Base-by-base conservation (phyloP, 495 filamentous ascomycete species). In the Aspergillus ostianus region DNA sequence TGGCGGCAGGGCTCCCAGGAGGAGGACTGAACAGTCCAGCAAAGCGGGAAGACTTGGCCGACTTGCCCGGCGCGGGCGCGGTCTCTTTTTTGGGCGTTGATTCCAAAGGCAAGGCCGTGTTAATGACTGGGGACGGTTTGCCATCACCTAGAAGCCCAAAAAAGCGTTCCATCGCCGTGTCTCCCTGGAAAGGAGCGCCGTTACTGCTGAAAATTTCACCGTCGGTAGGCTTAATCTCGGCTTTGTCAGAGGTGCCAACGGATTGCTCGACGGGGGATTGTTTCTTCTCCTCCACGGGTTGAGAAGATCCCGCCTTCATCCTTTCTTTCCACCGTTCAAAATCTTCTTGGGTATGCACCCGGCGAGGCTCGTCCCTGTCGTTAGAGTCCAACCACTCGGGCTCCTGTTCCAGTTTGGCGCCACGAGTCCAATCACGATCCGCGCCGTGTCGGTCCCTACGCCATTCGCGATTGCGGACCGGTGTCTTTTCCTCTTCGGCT, bases 241-340 rank as follows among this genome's bases (percentile, higher is more conserved):
- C 56, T 60, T 73, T 74, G 19, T 71, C 71, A 15, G 53, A 18
- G 12, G 60, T 50, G 32, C 66, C 57, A 10, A 55, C 51, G 41
- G 61, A 29, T 13, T 59, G 49, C 48, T 80, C 79, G 32, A 57
- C 60, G 3, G 70, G 58, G 45, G 64, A 66, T 27, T 79, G 70
- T 45, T 66, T 72, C 69, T 84, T 85, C 59, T 85, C 82, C 44
- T 73, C 82, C 6, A 57, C 71, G 69, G 67, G 53, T 66, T 73
- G 58, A 27, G 67, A 65, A 48, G 76, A 77, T 68, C 77, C 73
- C 27, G 87, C 86, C 70, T 93, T 96, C 93, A 96, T 95, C 52
- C 77, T 80, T 63, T 94, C 90, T 76, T 97, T 97, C 85, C 95
- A 98, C 59, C 88, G 88, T 73, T 97, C 88, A 71, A 98, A 98